Evolutionary conservation across 352 stramenopile species (phyloP), one percentile per base, ranked within the genome.

Genomic region (Globisporangium acanthophoron): DNA sequence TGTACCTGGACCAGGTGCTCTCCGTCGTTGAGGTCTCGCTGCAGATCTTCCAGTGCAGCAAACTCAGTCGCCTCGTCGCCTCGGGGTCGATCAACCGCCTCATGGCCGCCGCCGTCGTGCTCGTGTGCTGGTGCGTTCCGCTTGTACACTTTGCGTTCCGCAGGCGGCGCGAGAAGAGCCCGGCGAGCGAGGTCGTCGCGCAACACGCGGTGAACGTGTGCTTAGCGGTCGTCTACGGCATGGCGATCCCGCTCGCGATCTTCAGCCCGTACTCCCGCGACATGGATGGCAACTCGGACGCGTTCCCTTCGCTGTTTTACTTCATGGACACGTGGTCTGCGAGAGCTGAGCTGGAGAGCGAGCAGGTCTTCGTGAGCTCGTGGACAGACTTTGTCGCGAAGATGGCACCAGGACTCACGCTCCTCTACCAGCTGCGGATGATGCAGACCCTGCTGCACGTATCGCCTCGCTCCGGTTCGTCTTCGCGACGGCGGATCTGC

Each of bases 1-100:
- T 63, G 40, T 56, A 58, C 33, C 40, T 58, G n/a, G 21, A 48
- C 5, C 57, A 63, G 6, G 57, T 63, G 3, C 43, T 56, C 5
- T 44, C 55, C 15, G 27, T 62, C 3, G 43, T 68, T 24, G 53
- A 74, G 31, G 43, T 74, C 18, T 54, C 50, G 13, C 21, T 67
- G n/a, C 64, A 74, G 52, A 60, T 57, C 16, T 73, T 59, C 56
- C 66, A 73, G 46, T 48, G 47, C 13, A 52, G 51, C 62, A 68
- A 65, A 9, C 41, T 70, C 6, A 68, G 55, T 37, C 37, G 52
- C 2, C 27, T 68, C 16, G 49, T 74, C 18, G 44, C 56, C 6
- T 59, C 33, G 3, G 12, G 27, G 7, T 58, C 54, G 55, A 59
- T 74, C 52, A 74, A 74, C 39, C 59, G 57, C 4, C 21, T 61